Evolutionary conservation across 257 asterid genomes (phyloP), one percentile per base, ranked within the genome.

Genomic region (Solanum sejunctum): DNA sequence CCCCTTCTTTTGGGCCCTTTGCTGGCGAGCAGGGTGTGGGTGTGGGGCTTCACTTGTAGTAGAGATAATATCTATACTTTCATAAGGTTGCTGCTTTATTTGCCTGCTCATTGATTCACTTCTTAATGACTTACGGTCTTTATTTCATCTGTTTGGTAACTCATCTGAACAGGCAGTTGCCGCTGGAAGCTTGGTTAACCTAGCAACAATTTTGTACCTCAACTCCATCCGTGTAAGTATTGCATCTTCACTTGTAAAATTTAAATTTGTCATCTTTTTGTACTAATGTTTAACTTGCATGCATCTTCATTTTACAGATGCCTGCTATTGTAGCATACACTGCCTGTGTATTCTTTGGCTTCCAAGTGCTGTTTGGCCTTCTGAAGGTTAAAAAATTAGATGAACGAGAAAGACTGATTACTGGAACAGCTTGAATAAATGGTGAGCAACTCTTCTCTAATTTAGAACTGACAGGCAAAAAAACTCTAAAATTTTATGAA

Each of bases 131-230:
- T 64, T 58, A 16, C 23, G 55, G 75, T 63, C 73, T 88, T 41
- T 26, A 81, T 66, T 32, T 80, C 84, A 56, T 56, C 51, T 61
- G n/a, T 55, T 70, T 49, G 36, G 51, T 69, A 73, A 82, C 73
- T 20, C 58, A 55, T 85, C 83, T 86, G 80, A 64, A 90, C 96
- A 97, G 99, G 98, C 96, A 10, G 93, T 95, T 85, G 99, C 97
- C 84, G 98, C 97, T 86, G 99, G 99, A 90, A 97, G 99, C 92
- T 94, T 97, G 87, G 81, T 95, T 69, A 97, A 97, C 91, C 97
- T 97, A 80, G 98, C 98, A 21, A 97, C 98, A 7, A 84, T 97
- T 51, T 85, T 97, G 75, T 88, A 94, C 85, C 83, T 95, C 79
- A 95, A 95, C 84, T 91, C 99, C 63, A 87, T 95, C 88, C 87